Evolutionary conservation across 176 grass and related monocot species (phyloP).

Genomic region (Oryza glumipatula): DNA sequence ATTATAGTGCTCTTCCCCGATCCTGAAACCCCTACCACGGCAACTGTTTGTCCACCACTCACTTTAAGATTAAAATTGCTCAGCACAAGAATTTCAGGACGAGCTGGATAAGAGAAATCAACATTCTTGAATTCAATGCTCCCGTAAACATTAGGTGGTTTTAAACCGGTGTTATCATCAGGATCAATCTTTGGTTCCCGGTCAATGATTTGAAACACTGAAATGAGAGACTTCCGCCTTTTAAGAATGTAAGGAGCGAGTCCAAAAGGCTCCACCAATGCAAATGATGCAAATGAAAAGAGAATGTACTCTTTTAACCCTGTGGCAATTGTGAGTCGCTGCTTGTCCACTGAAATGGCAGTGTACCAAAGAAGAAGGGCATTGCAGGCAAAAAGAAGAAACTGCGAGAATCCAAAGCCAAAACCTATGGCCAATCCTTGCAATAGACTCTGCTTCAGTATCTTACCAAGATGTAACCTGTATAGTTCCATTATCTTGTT

Average conservation of each 20-base stretch:
- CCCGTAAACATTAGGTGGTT: conserved; percentile 97
- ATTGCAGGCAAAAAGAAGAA: conserved; percentile 98
- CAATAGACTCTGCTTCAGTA: conserved; percentile 86
- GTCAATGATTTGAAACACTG: conserved; percentile 99
- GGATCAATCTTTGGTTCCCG: conserved; percentile 94
- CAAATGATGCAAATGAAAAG: conserved; percentile 97
- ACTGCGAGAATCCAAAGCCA: conserved; percentile 94
- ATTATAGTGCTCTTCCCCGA: conserved; percentile 99
- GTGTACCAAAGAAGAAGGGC: conserved; percentile 97
- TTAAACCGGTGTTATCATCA: conserved; percentile 93
- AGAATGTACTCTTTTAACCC: conserved; percentile 96
- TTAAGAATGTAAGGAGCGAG: conserved; percentile 99
- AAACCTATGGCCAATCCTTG: conserved; percentile 92
- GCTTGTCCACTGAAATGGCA: conserved; percentile 76
- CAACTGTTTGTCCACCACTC: conserved; percentile 87
- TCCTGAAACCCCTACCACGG: conserved; percentile 95
- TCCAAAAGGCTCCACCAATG: conserved; percentile 96
- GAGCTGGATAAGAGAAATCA: conserved; percentile 89
- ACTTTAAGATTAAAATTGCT: conserved; percentile 99
- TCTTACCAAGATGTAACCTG: conserved; percentile 83
- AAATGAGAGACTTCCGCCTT: conserved; percentile 83
- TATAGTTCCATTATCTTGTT: conserved; percentile 98
- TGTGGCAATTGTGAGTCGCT: conserved; percentile 68
- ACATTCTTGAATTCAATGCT: conserved; percentile 98
- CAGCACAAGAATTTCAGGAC: conserved; percentile 86